These are phyloP conservation scores for Globisporangium heterothallicum DNA, from an alignment of 352 stramenopile species.

Conservation along the genomic window DNA sequence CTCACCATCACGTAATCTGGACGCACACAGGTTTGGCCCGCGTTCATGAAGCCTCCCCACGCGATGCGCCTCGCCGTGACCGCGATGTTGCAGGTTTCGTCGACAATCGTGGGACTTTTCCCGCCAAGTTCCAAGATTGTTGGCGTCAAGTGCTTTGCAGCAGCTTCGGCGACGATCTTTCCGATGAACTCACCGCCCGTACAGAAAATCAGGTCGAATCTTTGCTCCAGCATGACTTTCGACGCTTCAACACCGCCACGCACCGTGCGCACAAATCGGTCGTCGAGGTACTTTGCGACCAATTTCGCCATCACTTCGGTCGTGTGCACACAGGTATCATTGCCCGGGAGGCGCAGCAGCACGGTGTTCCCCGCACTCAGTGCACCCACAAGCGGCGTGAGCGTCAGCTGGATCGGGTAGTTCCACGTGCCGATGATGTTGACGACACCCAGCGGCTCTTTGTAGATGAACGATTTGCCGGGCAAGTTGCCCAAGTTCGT, in stretches of 20 bases:
- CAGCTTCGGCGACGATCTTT: constrained; percentile 84
- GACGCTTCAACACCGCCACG: constrained; percentile 63
- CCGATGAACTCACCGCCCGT: constrained; percentile 72
- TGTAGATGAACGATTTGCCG: constrained; percentile 42
- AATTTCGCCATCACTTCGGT: constrained; percentile 41
- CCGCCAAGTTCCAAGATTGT: constrained; percentile 93
- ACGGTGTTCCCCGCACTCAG: constrained; percentile 89
- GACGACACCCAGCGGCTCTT: constrained; percentile 76
- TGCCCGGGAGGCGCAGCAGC: constrained; percentile 87
- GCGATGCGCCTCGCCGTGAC: constrained; percentile 77
- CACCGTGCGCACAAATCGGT: constrained; percentile 67
- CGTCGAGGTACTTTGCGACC: constrained; percentile 56
- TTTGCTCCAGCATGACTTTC: constrained; percentile 62
- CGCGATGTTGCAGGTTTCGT: constrained; percentile 48
- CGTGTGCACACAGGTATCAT: constrained; percentile 64
- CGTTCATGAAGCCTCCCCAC: constrained; percentile 85
- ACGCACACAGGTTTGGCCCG: constrained; percentile 91
- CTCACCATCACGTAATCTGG: constrained; percentile 91
- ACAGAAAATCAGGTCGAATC: constrained; percentile 70
- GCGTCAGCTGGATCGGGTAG: constrained; percentile 76
- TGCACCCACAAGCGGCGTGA: constrained; percentile 74
- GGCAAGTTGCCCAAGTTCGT: constrained; percentile 52
- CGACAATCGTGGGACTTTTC: constrained; percentile 86
- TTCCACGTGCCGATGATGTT: constrained; percentile 89
- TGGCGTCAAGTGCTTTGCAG: constrained; percentile 92